Conservation (phyloP, 768 basidiomycete genomes). For the Russula griseocarnosa region DNA sequence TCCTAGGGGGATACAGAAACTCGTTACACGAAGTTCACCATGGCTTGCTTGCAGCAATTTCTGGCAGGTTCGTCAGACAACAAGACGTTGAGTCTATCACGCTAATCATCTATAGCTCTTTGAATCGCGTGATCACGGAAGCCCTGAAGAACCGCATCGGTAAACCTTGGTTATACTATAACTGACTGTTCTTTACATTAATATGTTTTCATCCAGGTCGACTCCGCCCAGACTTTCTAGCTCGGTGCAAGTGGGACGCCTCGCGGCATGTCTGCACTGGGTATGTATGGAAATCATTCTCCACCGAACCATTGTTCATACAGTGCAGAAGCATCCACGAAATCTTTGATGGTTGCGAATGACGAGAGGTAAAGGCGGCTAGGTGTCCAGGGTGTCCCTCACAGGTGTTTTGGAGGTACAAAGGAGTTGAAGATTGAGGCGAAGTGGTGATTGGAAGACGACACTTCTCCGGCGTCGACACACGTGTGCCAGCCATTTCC, state of each 20-base stretch:
- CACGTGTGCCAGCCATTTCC: too few species aligned
- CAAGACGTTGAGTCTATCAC: background rate
- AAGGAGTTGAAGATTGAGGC: too few species aligned
- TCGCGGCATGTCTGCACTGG: conserved; percentile 50
- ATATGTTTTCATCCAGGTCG: conserved; percentile 34
- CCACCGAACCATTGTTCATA: conserved; percentile 5
- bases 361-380: too few species aligned
- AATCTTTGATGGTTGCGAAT: conserved; percentile 51
- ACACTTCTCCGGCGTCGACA: too few species aligned
- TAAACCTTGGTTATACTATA: conserved; percentile 30
- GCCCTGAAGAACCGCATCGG: conserved; percentile 57
- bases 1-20: conserved; percentile 40
- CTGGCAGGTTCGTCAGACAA: conserved; percentile 35
- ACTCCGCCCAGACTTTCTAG: conserved; percentile 63
- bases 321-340: conserved; percentile 34
- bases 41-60: conserved; percentile 48
- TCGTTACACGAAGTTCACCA: conserved; percentile 57
- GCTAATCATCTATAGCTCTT: conserved; percentile 36
- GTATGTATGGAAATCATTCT: conserved; percentile 34
- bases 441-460: too few species aligned
- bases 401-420: too few species aligned
- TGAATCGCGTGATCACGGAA: conserved; percentile 48
- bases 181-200: background rate
- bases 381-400: too few species aligned
- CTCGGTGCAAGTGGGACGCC: conserved; percentile 59